Percentiles rank a stretch among this genome's conserved stretches.
These are phyloP conservation scores for Ophiocordyceps camponoti-leonardi DNA, from an alignment of 2,329 filamentous ascomycete genomes.

Conservation along the genomic window DNA sequence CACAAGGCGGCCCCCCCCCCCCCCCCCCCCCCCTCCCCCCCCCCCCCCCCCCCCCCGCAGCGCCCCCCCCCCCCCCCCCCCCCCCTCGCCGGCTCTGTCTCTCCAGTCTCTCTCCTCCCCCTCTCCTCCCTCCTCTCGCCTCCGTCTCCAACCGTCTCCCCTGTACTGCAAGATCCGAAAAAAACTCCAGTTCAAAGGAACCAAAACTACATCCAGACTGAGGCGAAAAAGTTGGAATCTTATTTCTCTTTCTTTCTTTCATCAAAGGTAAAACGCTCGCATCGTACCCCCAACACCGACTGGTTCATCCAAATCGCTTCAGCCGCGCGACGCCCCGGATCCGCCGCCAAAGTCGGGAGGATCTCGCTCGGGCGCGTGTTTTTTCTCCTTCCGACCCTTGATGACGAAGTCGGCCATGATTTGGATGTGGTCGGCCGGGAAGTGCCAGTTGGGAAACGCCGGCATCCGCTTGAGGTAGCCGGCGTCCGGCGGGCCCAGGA, in stretches of 20 bases:
- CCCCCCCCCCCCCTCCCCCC: too few relatives aligned
- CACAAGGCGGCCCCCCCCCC: too few relatives aligned
- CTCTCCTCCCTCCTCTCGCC: too few relatives aligned
- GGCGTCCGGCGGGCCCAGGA: constrained; percentile 75
- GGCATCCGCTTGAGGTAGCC: constrained; percentile 75
- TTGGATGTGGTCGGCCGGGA: constrained; percentile 83
- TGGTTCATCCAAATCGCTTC: constrained; percentile 3
- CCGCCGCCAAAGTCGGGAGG: constrained; percentile 37
- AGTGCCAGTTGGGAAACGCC: constrained; percentile 87
- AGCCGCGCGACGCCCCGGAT: constrained; percentile 12
- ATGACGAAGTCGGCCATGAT: constrained; percentile 80
- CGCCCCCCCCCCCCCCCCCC: too few relatives aligned
- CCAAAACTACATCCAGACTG: constrained; percentile 23
- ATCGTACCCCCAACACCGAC: background rate
- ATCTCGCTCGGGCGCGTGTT: constrained; percentile 44
- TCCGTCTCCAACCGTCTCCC: too few relatives aligned
- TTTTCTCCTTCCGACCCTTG: constrained; percentile 73
- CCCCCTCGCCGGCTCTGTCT: too few relatives aligned
- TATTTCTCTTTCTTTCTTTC: background rate
- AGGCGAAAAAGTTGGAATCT: constrained; percentile 2
- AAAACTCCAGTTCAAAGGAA: constrained; percentile 19
- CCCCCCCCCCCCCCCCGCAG: too few relatives aligned
- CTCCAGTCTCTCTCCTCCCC: too few relatives aligned
- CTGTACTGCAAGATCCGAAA: constrained; percentile 10
- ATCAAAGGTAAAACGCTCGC: too few relatives aligned